Conservation (phyloP, 2,329 filamentous ascomycete species). For the Pezicula neosporulosa region DNA sequence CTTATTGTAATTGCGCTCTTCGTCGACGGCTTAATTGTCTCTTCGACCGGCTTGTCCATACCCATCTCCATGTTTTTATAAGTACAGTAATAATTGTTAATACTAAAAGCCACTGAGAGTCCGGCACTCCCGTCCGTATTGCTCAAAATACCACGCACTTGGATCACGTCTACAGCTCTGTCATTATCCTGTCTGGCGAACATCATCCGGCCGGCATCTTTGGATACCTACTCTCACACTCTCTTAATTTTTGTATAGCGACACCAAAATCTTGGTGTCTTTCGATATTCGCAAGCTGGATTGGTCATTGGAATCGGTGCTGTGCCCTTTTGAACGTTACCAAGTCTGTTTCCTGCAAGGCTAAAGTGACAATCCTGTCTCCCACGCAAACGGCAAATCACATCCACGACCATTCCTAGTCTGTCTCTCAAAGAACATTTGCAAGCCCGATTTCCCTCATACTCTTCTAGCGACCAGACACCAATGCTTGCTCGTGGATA, state of each 20-base stretch:
- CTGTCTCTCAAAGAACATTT: too few species aligned
- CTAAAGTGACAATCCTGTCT: too few species aligned
- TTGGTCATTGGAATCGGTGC: too few species aligned
- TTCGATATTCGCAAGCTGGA: not conserved
- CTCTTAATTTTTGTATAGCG: too few species aligned
- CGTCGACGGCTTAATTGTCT: not conserved
- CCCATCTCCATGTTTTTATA: constrained; percentile 6
- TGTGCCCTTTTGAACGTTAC: too few species aligned
- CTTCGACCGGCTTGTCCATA: not conserved
- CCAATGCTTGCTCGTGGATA: too few species aligned
- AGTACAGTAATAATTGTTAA: constrained; percentile 19
- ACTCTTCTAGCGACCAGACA: too few species aligned
- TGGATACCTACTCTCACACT: not conserved
- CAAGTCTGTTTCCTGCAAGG: too few species aligned
- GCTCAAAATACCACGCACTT: constrained; percentile 4
- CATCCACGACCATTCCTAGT: too few species aligned
- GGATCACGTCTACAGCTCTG: not conserved
- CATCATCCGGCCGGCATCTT: not conserved
- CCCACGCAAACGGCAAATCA: too few species aligned
- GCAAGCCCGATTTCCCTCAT: too few species aligned
- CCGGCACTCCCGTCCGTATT: constrained; percentile 17
- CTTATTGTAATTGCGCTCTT: too few species aligned
- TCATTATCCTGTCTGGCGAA: constrained; percentile 3
- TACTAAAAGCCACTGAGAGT: constrained; percentile 15
- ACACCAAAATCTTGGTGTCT: not conserved